A percentile compares a stretch with the other conserved stretches of the same genome.
These are phyloP conservation scores for Elongisporangium anandrum DNA, from an alignment of 352 stramenopile genomes.

Conservation along the genomic window DNA sequence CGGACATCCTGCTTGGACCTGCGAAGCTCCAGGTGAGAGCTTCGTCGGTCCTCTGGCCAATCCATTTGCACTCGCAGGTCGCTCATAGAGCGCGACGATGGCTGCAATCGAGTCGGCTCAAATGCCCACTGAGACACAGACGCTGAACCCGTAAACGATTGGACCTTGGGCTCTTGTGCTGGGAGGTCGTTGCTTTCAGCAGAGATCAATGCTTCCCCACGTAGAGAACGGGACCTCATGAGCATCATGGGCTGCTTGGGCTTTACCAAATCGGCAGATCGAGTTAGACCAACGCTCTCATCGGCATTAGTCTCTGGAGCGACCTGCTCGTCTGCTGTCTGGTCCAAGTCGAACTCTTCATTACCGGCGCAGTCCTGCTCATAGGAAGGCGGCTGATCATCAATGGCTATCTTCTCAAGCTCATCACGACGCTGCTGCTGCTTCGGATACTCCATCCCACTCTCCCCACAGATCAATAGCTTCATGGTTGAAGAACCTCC, in stretches of 20 bases:
- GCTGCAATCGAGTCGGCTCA: conserved; percentile 22
- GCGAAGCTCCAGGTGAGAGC: conserved; percentile 34
- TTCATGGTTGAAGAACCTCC: background rate
- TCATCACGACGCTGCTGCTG: conserved; percentile 1
- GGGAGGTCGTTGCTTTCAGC: background rate
- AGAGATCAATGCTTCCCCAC: background rate
- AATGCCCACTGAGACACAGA: conserved; percentile 15
- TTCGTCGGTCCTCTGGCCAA: conserved; percentile 37
- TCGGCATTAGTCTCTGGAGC: background rate
- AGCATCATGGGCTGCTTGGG: background rate
- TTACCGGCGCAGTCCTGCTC: background rate
- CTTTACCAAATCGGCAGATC: background rate
- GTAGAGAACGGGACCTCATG: background rate
- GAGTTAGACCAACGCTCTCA: background rate
- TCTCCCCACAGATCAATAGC: conserved; percentile 14
- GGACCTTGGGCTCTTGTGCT: background rate
- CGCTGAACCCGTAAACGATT: background rate
- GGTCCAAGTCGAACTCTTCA: conserved; percentile 4
- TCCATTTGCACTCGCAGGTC: conserved; percentile 1
- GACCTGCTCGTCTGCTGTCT: conserved; percentile 3
- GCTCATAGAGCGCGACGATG: conserved; percentile 1
- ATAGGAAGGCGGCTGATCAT: background rate
- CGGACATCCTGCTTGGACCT: conserved; percentile 41
- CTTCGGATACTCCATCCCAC: conserved; percentile 1
- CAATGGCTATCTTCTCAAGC: background rate